Evolutionary conservation across 306 rosid genomes (phyloP).

Genomic region (cucumber (Cucumis sativus)): Cucumber_9930_V3 NC_026656.2:20588501-20589000

Average conservation of each 20-base stretch:
- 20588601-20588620: conserved; percentile 80
- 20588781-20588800: not conserved
- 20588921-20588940: not conserved
- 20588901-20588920: not conserved
- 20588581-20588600: conserved; percentile 68
- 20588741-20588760: conserved; percentile 75
- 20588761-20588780: conserved; percentile 49
- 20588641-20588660: not conserved
- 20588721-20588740: conserved; percentile 85
- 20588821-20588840: not conserved
- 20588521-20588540: conserved; percentile 78
- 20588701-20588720: conserved; percentile 75
- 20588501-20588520: conserved; percentile 75
- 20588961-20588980: too few species aligned
- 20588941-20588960: not conserved
- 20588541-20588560: conserved; percentile 71
- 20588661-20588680: not conserved
- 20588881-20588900: not conserved
- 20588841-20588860: not conserved
- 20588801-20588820: not conserved
- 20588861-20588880: not conserved
- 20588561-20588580: conserved; percentile 52
- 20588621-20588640: not conserved
- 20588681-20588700: conserved; percentile 4
- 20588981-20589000: too few species aligned